These are phyloP conservation scores for Camellia granthamiana DNA, from an alignment of 148 eudicot genomes.

Conservation along the genomic window DNA sequence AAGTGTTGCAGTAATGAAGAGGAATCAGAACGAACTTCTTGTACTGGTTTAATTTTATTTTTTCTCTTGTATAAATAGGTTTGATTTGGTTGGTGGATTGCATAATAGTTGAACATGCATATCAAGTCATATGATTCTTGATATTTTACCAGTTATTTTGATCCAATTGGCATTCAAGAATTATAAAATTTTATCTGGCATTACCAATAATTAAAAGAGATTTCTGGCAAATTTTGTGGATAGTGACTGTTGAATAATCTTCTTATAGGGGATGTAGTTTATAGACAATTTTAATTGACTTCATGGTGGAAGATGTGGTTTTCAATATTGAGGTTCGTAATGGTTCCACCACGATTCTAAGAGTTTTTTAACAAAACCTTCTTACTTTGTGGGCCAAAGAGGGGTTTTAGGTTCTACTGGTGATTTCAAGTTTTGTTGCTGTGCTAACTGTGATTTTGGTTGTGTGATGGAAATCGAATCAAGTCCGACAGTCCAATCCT, in stretches of 20 bases:
- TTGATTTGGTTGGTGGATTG: slow-evolving; percentile 3
- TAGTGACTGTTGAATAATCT: not conserved
- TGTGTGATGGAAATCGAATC: not conserved
- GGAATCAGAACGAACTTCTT: not conserved
- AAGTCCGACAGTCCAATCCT: not conserved
- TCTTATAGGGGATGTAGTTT: not conserved
- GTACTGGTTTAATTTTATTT: not conserved
- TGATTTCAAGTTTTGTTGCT: not conserved
- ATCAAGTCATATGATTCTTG: slow-evolving; percentile 3
- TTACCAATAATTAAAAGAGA: not conserved
- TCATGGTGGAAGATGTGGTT: not conserved
- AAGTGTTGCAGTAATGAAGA: not conserved
- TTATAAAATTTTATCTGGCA: not conserved
- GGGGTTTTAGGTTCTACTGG: not conserved
- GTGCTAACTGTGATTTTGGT: not conserved
- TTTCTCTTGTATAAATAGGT: not conserved
- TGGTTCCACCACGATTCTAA: not conserved
- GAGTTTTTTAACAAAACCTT: not conserved
- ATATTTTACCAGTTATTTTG: slow-evolving; percentile 2
- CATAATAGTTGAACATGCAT: not conserved
- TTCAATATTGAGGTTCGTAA: not conserved
- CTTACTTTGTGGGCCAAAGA: not conserved
- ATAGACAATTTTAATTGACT: not conserved
- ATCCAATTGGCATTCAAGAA: not conserved
- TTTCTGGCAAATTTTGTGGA: not conserved